These are phyloP conservation scores for Coniochaeta pulveracea DNA, from an alignment of 2,329 filamentous ascomycete species.

Conservation along the genomic window DNA sequence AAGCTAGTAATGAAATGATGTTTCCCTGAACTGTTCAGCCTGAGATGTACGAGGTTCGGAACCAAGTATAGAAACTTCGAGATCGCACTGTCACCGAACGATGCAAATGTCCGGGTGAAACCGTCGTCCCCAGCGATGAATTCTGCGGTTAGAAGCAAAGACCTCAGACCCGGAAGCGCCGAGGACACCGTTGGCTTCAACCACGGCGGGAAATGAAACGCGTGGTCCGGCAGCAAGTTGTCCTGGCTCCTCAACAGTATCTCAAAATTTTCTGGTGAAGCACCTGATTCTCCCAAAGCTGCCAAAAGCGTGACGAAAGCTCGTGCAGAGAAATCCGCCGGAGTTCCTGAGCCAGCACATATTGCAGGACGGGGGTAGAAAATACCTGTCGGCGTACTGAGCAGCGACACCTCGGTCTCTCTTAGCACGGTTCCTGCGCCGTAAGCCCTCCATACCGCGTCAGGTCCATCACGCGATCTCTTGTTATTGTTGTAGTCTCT, in stretches of 20 bases:
- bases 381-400: not conserved
- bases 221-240: slow-evolving; percentile 22
- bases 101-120: not conserved
- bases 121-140: slow-evolving; percentile 1
- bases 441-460: slow-evolving; percentile 40
- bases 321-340: not conserved
- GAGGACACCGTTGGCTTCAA: slow-evolving; percentile 22
- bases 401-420: not conserved
- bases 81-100: slow-evolving; percentile 3
- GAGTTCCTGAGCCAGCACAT: slow-evolving; percentile 11
- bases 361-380: slow-evolving; percentile 14
- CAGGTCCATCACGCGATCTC: not conserved
- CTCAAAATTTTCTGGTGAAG: slow-evolving; percentile 31
- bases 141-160: slow-evolving; percentile 26
- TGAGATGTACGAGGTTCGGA: slow-evolving; percentile 35
- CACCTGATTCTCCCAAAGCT: slow-evolving; percentile 28
- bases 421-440: slow-evolving; percentile 26
- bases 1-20: too few relatives aligned
- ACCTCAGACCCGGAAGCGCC: slow-evolving; percentile 32
- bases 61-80: slow-evolving; percentile 26
- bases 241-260: slow-evolving; percentile 25
- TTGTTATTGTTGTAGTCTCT: slow-evolving; percentile 40
- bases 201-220: slow-evolving; percentile 33
- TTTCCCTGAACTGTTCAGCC: slow-evolving; percentile 35
- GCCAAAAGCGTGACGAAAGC: slow-evolving; percentile 26